phyloP scores from a whole-genome alignment of 345 rosid genomes.

The Eucalyptus leucophloia region DNA sequence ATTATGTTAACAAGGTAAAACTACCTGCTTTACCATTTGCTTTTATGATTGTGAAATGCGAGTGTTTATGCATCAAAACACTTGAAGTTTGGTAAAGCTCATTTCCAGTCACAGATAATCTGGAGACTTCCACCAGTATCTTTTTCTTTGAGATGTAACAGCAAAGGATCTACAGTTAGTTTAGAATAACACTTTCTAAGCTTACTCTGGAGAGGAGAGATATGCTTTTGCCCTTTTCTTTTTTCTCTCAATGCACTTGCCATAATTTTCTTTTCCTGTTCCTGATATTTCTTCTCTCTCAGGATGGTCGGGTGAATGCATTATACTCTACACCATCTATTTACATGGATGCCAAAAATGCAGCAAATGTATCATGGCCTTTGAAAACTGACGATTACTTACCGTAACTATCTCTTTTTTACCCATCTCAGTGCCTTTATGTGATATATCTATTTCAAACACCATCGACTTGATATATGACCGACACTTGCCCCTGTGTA shows the following conservation, averaged over 20 bases:
- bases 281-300: background rate
- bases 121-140: no score
- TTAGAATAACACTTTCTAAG: background rate
- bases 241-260: background rate
- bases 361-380: slow-evolving; percentile 62
- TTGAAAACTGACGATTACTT: slow-evolving; percentile 71
- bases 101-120: no score
- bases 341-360: slow-evolving; percentile 61
- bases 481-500: background rate
- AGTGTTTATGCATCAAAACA: background rate
- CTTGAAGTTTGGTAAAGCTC: no score
- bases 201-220: background rate
- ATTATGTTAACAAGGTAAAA: slow-evolving; percentile 74
- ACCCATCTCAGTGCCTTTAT: background rate
- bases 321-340: slow-evolving; percentile 86
- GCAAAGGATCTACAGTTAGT: background rate
- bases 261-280: background rate
- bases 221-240: background rate
- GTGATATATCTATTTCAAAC: background rate
- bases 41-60: background rate
- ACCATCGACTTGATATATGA: background rate
- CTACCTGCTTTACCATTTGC: background rate
- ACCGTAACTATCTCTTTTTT: slow-evolving; percentile 38
- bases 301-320: slow-evolving; percentile 79
- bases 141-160: background rate